phyloP scores from a whole-genome alignment of 768 basidiomycete genomes.

The Chalciporus sphaerocephalus region DNA sequence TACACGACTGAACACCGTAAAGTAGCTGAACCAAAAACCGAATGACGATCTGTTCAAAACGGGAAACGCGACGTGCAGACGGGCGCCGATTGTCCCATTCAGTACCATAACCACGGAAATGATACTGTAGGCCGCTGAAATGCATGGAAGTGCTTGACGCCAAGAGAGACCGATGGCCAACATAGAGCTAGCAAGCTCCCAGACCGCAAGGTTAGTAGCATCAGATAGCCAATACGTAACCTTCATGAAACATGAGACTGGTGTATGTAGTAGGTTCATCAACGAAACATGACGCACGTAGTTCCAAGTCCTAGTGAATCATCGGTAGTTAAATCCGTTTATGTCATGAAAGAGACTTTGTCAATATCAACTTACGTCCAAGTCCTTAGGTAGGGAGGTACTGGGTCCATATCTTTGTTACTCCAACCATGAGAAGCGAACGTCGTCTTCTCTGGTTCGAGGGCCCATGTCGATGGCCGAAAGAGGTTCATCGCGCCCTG shows the following conservation, averaged over 20 bases:
- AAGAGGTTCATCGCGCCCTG: constrained; percentile 6
- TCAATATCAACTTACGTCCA: constrained; percentile 50
- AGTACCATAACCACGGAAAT: constrained; percentile 71
- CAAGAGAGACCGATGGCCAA: constrained; percentile 71
- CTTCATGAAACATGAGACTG: constrained; percentile 14
- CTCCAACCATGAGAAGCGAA: constrained; percentile 62
- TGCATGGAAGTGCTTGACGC: constrained; percentile 64
- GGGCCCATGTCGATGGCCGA: constrained; percentile 20
- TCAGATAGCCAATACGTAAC: constrained; percentile 31
- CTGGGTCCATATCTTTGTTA: constrained; percentile 78
- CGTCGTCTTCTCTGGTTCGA: constrained; percentile 33
- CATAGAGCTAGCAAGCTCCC: constrained; percentile 62
- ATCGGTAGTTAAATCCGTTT: neutral
- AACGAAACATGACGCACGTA: constrained; percentile 56
- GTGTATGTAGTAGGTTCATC: constrained; percentile 12
- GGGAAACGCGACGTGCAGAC: constrained; percentile 70
- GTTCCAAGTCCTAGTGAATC: constrained; percentile 42
- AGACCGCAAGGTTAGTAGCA: constrained; percentile 41
- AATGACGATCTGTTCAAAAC: constrained; percentile 82
- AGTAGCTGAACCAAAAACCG: constrained; percentile 88
- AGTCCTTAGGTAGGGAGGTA: constrained; percentile 53
- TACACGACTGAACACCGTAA: constrained; percentile 72
- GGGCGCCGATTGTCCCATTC: constrained; percentile 75
- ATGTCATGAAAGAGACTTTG: neutral
- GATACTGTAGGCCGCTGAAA: constrained; percentile 67